Percentiles rank a stretch among this genome's conserved stretches.
Conservation (phyloP, 192 early-diverging fungal genomes). For the Borealophlyctis nickersoniae region DNA sequence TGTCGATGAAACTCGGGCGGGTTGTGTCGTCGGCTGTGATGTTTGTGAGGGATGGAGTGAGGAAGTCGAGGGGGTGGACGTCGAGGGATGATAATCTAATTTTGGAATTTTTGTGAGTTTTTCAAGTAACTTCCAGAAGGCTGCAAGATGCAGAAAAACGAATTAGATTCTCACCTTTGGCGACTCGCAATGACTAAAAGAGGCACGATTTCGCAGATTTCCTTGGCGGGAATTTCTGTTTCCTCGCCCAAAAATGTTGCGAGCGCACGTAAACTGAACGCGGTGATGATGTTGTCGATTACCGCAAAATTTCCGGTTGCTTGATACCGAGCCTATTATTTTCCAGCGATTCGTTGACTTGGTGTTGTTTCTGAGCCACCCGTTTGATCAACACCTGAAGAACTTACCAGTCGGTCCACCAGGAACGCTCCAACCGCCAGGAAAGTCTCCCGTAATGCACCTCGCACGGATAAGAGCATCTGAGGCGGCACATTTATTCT, state of each 20-base stretch:
- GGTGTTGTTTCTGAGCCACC: no score
- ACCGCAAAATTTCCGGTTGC: neutral
- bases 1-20: constrained; percentile 1
- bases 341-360: neutral
- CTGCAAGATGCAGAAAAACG: neutral
- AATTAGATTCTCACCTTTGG: neutral
- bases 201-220: constrained; percentile 10
- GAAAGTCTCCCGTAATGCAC: constrained; percentile 13
- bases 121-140: no score
- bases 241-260: constrained; percentile 15
- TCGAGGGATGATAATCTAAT: constrained; percentile 6
- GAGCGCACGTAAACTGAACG: constrained; percentile 3
- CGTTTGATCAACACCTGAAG: no score
- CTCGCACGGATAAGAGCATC: constrained; percentile 3
- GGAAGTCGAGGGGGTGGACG: constrained; percentile 12
- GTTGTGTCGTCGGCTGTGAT: constrained; percentile 4
- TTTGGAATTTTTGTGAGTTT: no score
- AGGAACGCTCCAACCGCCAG: constrained; percentile 8
- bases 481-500: neutral
- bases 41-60: constrained; percentile 7
- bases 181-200: constrained; percentile 2
- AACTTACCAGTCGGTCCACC: constrained; percentile 10
- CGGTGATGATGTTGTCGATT: constrained; percentile 10
- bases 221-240: neutral
- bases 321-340: constrained; percentile 1